Evolutionary conservation across 2,329 filamentous ascomycete species (phyloP).

Genomic region (Exophiala lecanii-corni): DNA sequence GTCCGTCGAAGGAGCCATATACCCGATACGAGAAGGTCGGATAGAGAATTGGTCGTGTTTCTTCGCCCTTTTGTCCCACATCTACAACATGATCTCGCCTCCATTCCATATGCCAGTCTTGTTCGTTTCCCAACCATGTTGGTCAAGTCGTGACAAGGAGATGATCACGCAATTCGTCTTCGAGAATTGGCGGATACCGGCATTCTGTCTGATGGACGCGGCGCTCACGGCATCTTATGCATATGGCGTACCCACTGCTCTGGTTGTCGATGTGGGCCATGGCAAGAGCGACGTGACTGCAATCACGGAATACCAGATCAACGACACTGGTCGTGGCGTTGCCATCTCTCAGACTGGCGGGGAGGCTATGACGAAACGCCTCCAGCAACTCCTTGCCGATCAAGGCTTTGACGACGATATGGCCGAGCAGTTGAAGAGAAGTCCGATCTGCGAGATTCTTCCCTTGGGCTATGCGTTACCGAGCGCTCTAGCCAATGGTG

Average conservation of each 20-base stretch:
- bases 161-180: constrained; percentile 90
- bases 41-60: constrained; percentile 91
- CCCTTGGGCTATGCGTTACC: constrained; percentile 52
- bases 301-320: constrained; percentile 74
- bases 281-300: constrained; percentile 92
- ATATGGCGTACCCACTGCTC: constrained; percentile 76
- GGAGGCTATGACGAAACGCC: constrained; percentile 73
- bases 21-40: constrained; percentile 74
- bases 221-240: constrained; percentile 75
- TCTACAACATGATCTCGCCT: constrained; percentile 82
- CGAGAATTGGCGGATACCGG: constrained; percentile 92
- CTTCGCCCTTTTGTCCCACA: constrained; percentile 85
- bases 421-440: constrained; percentile 63
- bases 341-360: constrained; percentile 69
- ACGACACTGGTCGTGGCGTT: constrained; percentile 61
- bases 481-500: constrained; percentile 33
- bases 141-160: constrained; percentile 84
- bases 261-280: constrained; percentile 84
- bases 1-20: constrained; percentile 82
- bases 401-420: constrained; percentile 58
- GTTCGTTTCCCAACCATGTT: constrained; percentile 82
- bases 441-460: constrained; percentile 58
- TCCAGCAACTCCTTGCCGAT: constrained; percentile 60
- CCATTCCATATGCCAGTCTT: constrained; percentile 93
- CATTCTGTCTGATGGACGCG: constrained; percentile 84